Evolutionary conservation across 2,329 filamentous ascomycete genomes (phyloP), one percentile per base, ranked within the genome.

Genomic region (Trichoderma asperellum): DNA sequence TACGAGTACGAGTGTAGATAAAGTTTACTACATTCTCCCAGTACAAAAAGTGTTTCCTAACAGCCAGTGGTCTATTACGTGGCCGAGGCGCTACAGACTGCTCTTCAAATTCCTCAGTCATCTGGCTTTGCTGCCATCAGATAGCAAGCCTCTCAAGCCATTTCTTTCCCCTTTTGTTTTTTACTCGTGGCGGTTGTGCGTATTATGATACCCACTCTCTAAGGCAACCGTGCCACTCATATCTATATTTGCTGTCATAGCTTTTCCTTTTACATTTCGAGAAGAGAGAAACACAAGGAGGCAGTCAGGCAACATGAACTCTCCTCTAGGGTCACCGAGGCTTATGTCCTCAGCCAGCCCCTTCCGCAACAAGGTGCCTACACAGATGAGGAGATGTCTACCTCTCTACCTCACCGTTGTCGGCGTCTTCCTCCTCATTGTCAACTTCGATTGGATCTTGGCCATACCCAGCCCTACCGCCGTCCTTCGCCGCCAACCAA

Each of bases 361-460:
- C 43, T 68, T 70, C 27, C 69, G 69, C 34, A 64, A 70, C 59
- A 70, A 65, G 60, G 43, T 70, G 34, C 69, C 69, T 12, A 69
- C 65, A 32, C 65, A 65, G 60, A 70, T 70, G 66, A 80, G 83
- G 64, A 80, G 85, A 70, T 79, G 80, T 47, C 75, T 87, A 16
- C 81, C 83, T 2, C 76, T 85, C 21, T 85, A 84, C 72, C 71
- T 85, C 27, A 79, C 76, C 35, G 81, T 80, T 69, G 72, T 86
- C 8, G 74, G 82, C 56, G 68, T 86, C 21, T 70, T 87, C 49
- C 72, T 86, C 52, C 77, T 87, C 70, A 73, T 86, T 60, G 79
- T 84, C 64, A 85, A 84, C 72, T 76, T 81, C 47, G 82, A 83
- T 71, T 70, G 82, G 60, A 77, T 83, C 71, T 75, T 74, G 53